These are phyloP conservation scores for Turnera subulata DNA, from an alignment of 345 rosid genomes.

Conservation along the genomic window DNA sequence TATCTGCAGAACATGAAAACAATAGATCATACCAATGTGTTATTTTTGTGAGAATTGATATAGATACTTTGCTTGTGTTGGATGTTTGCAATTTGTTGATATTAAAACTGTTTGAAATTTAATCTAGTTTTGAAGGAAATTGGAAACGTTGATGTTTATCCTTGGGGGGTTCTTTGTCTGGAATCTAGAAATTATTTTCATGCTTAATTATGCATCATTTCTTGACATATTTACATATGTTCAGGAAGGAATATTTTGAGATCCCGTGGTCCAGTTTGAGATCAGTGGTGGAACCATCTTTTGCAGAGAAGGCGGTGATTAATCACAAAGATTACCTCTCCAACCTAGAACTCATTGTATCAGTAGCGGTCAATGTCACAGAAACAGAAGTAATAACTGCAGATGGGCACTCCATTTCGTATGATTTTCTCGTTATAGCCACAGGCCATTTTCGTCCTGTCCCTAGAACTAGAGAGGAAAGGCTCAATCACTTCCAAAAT, in stretches of 20 bases:
- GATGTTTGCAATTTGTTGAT: too few species aligned
- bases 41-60: too few species aligned
- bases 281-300: constrained; percentile 16
- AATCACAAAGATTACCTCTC: constrained; percentile 13
- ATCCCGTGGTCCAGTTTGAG: constrained; percentile 11
- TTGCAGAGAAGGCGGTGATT: constrained; percentile 11
- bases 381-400: constrained; percentile 3
- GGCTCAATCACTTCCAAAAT: constrained; percentile 5
- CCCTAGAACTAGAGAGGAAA: background rate
- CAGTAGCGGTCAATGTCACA: constrained; percentile 1
- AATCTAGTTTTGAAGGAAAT: too few species aligned
- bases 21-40: too few species aligned
- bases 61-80: too few species aligned
- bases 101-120: too few species aligned
- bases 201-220: too few species aligned
- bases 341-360: background rate
- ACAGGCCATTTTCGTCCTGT: constrained; percentile 6
- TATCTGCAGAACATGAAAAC: too few species aligned
- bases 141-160: too few species aligned
- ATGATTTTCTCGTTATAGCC: constrained; percentile 15
- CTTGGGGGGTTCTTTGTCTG: too few species aligned
- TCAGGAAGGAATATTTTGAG: constrained; percentile 15
- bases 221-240: background rate
- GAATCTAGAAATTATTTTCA: too few species aligned
- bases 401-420: constrained; percentile 4